A percentile compares a stretch with the other conserved stretches of the same genome.
Conservation (phyloP, 352 stramenopile genomes). For the Phytophthora macrochlamydospora region DNA sequence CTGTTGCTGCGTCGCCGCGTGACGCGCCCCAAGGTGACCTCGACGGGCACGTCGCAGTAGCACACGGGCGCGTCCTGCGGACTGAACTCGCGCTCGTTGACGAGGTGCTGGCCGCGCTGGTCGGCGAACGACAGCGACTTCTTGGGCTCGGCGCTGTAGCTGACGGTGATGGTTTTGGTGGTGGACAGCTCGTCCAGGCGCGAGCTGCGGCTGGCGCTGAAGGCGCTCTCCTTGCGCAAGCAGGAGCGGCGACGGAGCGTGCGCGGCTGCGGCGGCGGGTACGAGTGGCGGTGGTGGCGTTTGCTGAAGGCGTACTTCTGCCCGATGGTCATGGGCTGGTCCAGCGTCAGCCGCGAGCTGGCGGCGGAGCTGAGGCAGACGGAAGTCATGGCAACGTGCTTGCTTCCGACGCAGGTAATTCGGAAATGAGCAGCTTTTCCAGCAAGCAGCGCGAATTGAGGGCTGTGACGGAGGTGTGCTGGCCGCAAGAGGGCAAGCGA, state of each 20-base stretch:
- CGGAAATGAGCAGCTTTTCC: slow-evolving; percentile 17
- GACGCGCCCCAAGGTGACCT: slow-evolving; percentile 25
- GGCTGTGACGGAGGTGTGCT: slow-evolving; percentile 1
- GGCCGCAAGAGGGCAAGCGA: not conserved
- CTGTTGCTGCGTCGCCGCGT: slow-evolving; percentile 32
- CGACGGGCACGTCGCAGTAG: slow-evolving; percentile 45
- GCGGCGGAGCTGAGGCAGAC: slow-evolving; percentile 7
- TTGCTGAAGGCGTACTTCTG: slow-evolving; percentile 25
- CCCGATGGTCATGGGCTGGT: slow-evolving; percentile 35
- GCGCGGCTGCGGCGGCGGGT: slow-evolving; percentile 11
- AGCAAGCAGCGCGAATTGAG: not conserved
- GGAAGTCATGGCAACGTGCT: slow-evolving; percentile 23
- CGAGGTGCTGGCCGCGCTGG: slow-evolving; percentile 54
- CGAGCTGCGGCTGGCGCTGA: slow-evolving; percentile 27
- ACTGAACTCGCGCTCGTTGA: slow-evolving; percentile 55
- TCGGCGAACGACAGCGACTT: slow-evolving; percentile 69
- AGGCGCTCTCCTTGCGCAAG: slow-evolving; percentile 60
- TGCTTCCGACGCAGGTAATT: slow-evolving; percentile 1
- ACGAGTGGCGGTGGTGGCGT: slow-evolving; percentile 11
- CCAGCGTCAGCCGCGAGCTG: slow-evolving; percentile 16
- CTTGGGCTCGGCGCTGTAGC: slow-evolving; percentile 42
- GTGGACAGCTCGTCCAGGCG: slow-evolving; percentile 40
- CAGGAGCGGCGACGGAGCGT: slow-evolving; percentile 37
- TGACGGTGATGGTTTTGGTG: slow-evolving; percentile 39
- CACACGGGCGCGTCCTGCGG: slow-evolving; percentile 46